Percentiles rank a stretch among this genome's conserved stretches.
Conservation (phyloP, 1,284 basidiomycete species). For the Ganoderma meredithae region DNA sequence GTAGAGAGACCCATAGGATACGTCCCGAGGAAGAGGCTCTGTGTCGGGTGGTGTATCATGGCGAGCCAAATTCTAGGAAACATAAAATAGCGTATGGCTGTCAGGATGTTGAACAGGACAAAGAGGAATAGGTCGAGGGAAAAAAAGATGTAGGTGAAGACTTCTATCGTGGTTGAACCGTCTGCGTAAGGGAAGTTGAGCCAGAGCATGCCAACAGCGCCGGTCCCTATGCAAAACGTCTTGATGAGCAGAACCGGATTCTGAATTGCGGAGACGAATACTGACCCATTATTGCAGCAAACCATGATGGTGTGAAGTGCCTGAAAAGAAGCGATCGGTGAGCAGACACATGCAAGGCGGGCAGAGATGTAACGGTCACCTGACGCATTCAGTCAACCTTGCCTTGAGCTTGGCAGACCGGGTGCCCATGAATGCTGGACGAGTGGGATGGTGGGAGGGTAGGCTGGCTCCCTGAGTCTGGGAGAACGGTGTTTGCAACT, state of each 20-base stretch:
- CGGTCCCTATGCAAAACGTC: slow-evolving; percentile 45
- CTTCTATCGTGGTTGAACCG: slow-evolving; percentile 39
- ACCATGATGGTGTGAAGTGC: slow-evolving; percentile 56
- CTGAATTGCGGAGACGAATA: not conserved
- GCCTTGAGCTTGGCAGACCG: not conserved
- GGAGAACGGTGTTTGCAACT: not conserved
- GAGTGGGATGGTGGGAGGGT: not conserved
- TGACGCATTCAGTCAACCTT: slow-evolving; percentile 26
- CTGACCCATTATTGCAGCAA: slow-evolving; percentile 47
- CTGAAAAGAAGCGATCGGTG: slow-evolving; percentile 31
- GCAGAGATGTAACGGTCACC: slow-evolving; percentile 21
- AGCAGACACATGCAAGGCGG: not conserved
- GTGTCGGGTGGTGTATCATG: slow-evolving; percentile 56
- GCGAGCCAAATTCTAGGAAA: slow-evolving; percentile 51
- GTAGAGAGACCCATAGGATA: slow-evolving; percentile 69
- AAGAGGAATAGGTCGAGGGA: slow-evolving; percentile 64
- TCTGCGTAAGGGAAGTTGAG: slow-evolving; percentile 50
- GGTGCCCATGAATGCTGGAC: not conserved
- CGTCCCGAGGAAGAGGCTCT: slow-evolving; percentile 67
- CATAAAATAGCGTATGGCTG: slow-evolving; percentile 53
- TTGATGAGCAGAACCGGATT: not conserved
- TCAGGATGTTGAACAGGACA: slow-evolving; percentile 49
- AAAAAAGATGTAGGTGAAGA: slow-evolving; percentile 54
- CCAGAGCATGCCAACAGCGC: slow-evolving; percentile 47
- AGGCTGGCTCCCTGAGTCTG: not conserved